These are phyloP conservation scores for Letharia lupina DNA, from an alignment of 495 filamentous ascomycete genomes.

Conservation along the genomic window DNA sequence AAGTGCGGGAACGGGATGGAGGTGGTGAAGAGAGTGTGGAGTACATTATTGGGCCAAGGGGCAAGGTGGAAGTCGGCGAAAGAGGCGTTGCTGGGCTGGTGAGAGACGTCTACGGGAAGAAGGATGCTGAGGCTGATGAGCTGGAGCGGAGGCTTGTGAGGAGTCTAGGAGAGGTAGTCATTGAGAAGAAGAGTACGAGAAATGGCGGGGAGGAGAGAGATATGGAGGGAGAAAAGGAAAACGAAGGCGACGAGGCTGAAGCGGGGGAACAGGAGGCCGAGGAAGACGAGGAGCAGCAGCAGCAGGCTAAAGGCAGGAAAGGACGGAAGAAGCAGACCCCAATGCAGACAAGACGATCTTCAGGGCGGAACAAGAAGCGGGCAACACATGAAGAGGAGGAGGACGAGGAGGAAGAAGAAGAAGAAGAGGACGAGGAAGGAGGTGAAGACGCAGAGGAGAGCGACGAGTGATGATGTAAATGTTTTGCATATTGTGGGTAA, in stretches of 20 bases:
- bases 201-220: conserved; percentile 14
- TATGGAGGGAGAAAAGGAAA: conserved; percentile 11
- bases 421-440: conserved; percentile 30
- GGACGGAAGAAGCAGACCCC: conserved; percentile 24
- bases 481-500: neutral
- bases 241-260: conserved; percentile 8
- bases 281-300: conserved; percentile 10
- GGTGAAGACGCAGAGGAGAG: conserved; percentile 12
- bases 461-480: conserved; percentile 5
- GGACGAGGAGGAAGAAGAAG: conserved; percentile 28
- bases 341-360: conserved; percentile 12
- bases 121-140: conserved; percentile 25
- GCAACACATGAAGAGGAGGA: conserved; percentile 33
- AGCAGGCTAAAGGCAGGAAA: conserved; percentile 15
- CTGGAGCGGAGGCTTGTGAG: conserved; percentile 27
- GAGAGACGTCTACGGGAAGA: conserved; percentile 47
- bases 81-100: conserved; percentile 64
- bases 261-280: conserved; percentile 9
- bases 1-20: conserved; percentile 54
- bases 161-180: conserved; percentile 48
- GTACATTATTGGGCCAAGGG: conserved; percentile 73
- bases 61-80: conserved; percentile 75
- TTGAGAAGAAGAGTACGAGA: conserved; percentile 20
- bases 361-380: conserved; percentile 16
- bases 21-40: conserved; percentile 66